These are phyloP conservation scores for Fusarium mexicanum DNA, from an alignment of 2,329 filamentous ascomycete species.

Conservation along the genomic window DNA sequence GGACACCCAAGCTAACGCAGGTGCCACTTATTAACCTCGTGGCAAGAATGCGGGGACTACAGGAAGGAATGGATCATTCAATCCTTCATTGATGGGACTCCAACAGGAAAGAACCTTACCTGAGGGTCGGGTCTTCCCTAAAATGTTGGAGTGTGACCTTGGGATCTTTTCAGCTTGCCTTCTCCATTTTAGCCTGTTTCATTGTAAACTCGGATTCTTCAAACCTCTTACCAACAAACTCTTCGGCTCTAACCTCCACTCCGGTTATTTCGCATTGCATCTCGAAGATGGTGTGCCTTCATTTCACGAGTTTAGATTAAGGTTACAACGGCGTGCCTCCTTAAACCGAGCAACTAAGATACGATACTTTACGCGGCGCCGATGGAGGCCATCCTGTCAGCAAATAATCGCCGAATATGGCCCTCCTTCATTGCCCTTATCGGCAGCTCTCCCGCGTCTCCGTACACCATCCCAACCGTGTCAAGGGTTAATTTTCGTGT, in stretches of 20 bases:
- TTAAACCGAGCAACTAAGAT: slow-evolving; percentile 4
- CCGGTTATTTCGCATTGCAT: slow-evolving; percentile 2
- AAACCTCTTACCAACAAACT: neutral
- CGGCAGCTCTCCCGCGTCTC: slow-evolving; percentile 39
- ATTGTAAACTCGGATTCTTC: neutral
- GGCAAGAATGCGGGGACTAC: neutral
- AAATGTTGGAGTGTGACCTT: neutral
- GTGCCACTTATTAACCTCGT: slow-evolving; percentile 19
- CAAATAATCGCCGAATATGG: slow-evolving; percentile 13
- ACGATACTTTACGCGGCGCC: neutral
- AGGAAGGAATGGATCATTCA: neutral
- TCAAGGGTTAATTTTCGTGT: neutral
- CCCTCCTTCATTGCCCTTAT: slow-evolving; percentile 7
- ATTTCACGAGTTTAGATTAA: slow-evolving; percentile 9
- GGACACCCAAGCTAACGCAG: slow-evolving; percentile 21
- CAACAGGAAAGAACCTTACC: neutral
- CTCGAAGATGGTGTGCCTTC: neutral
- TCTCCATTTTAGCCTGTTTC: slow-evolving; percentile 8
- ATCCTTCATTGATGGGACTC: neutral
- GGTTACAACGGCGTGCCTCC: slow-evolving; percentile 1
- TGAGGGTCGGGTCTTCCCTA: neutral
- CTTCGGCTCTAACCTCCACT: neutral
- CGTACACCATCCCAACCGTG: slow-evolving; percentile 8
- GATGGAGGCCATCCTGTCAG: neutral
- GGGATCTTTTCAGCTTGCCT: slow-evolving; percentile 9